Percentiles rank a stretch among this genome's conserved stretches.
Evolutionary conservation across 2,329 filamentous ascomycete genomes (phyloP).

Genomic region (Plenodomus lindquistii): DNA sequence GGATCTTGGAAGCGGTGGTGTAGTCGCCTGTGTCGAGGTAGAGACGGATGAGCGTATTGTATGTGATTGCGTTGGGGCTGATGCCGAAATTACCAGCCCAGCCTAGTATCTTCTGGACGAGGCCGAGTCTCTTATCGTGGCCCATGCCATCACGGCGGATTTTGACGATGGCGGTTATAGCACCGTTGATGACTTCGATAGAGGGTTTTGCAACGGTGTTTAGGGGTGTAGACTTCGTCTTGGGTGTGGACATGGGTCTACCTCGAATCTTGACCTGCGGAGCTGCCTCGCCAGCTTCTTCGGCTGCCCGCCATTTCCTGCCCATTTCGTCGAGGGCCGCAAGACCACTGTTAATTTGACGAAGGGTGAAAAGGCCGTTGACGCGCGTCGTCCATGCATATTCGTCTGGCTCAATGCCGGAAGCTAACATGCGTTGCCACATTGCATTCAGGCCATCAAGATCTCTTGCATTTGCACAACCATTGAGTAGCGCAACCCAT

Average conservation of each 20-base stretch:
- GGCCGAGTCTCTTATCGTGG: constrained; percentile 47
- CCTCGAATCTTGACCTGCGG: no score
- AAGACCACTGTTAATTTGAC: constrained; percentile 61
- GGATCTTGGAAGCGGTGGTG: constrained; percentile 56
- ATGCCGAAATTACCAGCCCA: constrained; percentile 52
- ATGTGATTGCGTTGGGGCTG: constrained; percentile 55
- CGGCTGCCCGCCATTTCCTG: constrained; percentile 57
- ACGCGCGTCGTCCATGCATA: constrained; percentile 73
- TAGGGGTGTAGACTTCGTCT: constrained; percentile 25
- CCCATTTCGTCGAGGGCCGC: constrained; percentile 69
- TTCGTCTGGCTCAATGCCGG: constrained; percentile 64
- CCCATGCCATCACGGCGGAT: constrained; percentile 29
- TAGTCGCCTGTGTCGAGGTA: constrained; percentile 57
- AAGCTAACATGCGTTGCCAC: constrained; percentile 66
- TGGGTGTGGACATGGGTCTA: no score
- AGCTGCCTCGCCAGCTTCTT: constrained; percentile 21
- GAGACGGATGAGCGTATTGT: constrained; percentile 70
- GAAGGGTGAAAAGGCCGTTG: constrained; percentile 63
- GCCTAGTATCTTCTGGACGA: constrained; percentile 45
- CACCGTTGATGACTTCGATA: constrained; percentile 70
- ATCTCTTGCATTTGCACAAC: constrained; percentile 66
- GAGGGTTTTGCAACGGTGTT: constrained; percentile 60
- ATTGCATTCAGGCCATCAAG: constrained; percentile 64
- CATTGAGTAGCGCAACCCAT: constrained; percentile 74
- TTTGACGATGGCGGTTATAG: constrained; percentile 64